Percentiles rank a stretch among this genome's conserved stretches.
phyloP scores from a whole-genome alignment of 768 basidiomycete species.

The Mycena rebaudengoi region DNA sequence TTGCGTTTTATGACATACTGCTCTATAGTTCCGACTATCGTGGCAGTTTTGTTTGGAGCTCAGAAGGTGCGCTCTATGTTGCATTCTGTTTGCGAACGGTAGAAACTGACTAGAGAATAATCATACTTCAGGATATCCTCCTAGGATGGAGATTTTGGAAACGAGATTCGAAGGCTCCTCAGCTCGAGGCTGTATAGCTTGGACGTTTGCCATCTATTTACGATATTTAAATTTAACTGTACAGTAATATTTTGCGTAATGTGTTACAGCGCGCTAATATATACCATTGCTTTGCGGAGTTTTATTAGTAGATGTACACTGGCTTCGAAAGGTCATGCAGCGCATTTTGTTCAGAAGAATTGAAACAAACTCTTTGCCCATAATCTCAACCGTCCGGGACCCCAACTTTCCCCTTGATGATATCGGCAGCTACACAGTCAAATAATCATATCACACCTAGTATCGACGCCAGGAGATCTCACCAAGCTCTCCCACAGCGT shows the following conservation, averaged over 20 bases:
- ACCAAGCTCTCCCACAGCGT: constrained; percentile 16
- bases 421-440: neutral
- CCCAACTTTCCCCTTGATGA: constrained; percentile 11
- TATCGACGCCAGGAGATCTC: neutral
- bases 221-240: no score
- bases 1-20: neutral
- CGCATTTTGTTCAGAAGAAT: no score
- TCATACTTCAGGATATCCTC: constrained; percentile 9
- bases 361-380: no score
- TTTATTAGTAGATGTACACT: no score
- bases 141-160: constrained; percentile 21
- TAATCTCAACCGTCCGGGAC: no score
- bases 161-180: neutral
- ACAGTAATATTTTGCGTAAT: no score
- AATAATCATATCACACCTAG: neutral
- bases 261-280: no score
- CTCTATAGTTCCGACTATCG: constrained; percentile 26
- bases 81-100: no score
- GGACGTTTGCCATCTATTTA: no score
- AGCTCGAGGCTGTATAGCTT: constrained; percentile 1
- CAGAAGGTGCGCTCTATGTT: constrained; percentile 23
- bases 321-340: no score
- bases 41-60: constrained; percentile 30
- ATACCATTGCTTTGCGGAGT: no score
- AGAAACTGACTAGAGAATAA: neutral